These are phyloP conservation scores for Trichoderma lentiforme DNA, from an alignment of 2,329 filamentous ascomycete genomes.

Conservation along the genomic window DNA sequence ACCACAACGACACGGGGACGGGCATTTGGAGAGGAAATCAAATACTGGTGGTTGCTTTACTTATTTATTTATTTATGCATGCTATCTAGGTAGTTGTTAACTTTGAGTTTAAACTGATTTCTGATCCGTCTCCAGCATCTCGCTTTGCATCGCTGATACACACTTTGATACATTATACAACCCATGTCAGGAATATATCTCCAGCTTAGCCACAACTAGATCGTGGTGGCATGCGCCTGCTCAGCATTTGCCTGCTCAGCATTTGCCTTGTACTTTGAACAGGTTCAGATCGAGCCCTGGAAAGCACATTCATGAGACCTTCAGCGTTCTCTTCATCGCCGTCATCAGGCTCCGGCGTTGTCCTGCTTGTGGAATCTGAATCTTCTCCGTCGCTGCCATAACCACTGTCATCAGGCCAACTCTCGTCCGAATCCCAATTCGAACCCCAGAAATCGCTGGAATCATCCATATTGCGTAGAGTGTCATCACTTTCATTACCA, in stretches of 20 bases:
- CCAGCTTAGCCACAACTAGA: not conserved
- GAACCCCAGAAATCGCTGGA: not conserved
- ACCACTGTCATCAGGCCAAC: not conserved
- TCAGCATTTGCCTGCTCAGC: not conserved
- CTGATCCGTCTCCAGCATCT: not conserved
- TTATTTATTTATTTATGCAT: not conserved
- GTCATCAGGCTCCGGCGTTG: not conserved
- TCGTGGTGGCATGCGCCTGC: not conserved
- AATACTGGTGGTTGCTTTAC: not conserved
- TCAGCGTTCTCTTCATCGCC: not conserved
- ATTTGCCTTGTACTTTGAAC: not conserved
- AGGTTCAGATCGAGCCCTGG: not conserved
- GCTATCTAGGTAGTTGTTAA: not conserved
- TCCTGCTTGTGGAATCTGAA: not conserved
- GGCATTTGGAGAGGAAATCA: not conserved
- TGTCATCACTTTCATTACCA: not conserved
- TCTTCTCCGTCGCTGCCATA: not conserved
- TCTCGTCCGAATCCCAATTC: not conserved
- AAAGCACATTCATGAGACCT: not conserved
- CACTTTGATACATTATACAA: not conserved
- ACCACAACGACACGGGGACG: not conserved
- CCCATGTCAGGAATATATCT: not conserved
- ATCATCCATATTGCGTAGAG: not conserved
- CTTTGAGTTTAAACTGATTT: not conserved
- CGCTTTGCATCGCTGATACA: not conserved